Evolutionary conservation across 2,329 filamentous ascomycete species (phyloP).

Genomic region (Calonectria henricotiae): DNA sequence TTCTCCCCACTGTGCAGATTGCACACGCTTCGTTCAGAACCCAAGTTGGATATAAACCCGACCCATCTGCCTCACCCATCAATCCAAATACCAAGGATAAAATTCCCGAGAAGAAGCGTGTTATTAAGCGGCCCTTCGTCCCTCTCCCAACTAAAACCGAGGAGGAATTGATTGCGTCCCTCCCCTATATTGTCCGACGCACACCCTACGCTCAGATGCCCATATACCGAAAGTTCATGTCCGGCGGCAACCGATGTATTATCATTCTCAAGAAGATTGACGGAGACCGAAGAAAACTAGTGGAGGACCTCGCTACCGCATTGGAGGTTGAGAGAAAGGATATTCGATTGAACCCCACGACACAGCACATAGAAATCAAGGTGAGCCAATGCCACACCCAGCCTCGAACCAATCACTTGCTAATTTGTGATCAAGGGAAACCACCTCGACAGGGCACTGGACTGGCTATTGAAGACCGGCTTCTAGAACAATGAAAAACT

Average conservation of each 20-base stretch:
- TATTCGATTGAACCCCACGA: conserved; percentile 73
- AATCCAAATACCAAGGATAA: conserved; percentile 52
- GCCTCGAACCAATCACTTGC: not conserved
- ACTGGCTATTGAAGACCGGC: conserved; percentile 57
- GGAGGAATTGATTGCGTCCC: conserved; percentile 51
- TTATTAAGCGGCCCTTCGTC: conserved; percentile 50
- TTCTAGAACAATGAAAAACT: conserved; percentile 52
- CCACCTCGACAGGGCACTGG: conserved; percentile 51
- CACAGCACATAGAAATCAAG: conserved; percentile 83
- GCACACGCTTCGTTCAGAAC: conserved; percentile 49
- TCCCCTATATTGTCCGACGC: conserved; percentile 80
- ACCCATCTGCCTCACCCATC: conserved; percentile 43
- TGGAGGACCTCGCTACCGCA: conserved; percentile 73
- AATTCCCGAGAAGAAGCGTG: conserved; percentile 49
- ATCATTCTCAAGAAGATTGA: conserved; percentile 86
- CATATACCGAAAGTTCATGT: conserved; percentile 82
- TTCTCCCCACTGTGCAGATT: conserved; percentile 42
- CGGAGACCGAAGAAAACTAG: conserved; percentile 78
- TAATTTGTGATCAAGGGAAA: conserved; percentile 55
- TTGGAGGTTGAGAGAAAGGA: conserved; percentile 72
- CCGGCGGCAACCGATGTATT: conserved; percentile 82
- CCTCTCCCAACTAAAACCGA: conserved; percentile 55
- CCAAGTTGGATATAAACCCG: conserved; percentile 45
- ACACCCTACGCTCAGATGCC: conserved; percentile 81
- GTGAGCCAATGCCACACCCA: conserved; percentile 61